A percentile compares a stretch with the other conserved stretches of the same genome.
These are phyloP conservation scores for Acanthamoeba lenticulata DNA, from an alignment of 208 protist species.

Conservation along the genomic window DNA sequence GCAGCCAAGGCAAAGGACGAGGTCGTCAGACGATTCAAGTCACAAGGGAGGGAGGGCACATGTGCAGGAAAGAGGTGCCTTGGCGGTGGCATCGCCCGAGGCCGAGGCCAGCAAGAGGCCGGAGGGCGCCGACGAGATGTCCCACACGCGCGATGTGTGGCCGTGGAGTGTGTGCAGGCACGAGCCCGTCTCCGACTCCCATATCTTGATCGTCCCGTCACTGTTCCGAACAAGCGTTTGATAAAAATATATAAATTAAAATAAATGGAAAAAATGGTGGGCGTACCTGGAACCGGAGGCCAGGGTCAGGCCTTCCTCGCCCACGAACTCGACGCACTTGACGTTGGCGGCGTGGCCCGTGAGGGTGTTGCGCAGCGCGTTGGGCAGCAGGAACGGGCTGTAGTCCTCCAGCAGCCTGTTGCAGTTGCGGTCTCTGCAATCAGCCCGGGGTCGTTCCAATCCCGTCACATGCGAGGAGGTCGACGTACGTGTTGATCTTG, in stretches of 20 bases:
- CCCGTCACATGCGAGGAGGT: not conserved
- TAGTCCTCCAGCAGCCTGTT: slow-evolving; percentile 82
- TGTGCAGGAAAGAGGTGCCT: slow-evolving; percentile 21
- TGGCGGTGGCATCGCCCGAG: slow-evolving; percentile 77
- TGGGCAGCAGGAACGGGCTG: slow-evolving; percentile 81
- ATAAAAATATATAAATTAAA: not conserved
- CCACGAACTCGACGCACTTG: slow-evolving; percentile 86
- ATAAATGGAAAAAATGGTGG: not conserved
- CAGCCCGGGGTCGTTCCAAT: not conserved
- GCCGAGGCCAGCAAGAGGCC: slow-evolving; percentile 71
- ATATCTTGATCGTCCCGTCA: slow-evolving; percentile 81
- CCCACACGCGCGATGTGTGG: slow-evolving; percentile 83
- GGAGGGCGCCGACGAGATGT: slow-evolving; percentile 70
- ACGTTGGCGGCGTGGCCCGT: slow-evolving; percentile 83
- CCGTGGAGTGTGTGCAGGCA: slow-evolving; percentile 72
- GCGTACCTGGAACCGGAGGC: slow-evolving; percentile 75
- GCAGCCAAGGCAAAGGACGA: not conserved
- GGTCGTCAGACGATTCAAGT: not conserved
- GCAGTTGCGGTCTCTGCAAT: not conserved
- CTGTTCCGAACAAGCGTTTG: not conserved
- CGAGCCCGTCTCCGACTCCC: slow-evolving; percentile 80
- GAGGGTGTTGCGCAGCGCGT: slow-evolving; percentile 72
- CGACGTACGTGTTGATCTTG: slow-evolving; percentile 79
- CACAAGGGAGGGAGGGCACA: not conserved
- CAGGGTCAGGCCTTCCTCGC: slow-evolving; percentile 72